Conservation (phyloP, 2,329 filamentous ascomycete genomes). For the Neonectria hederae region DNA sequence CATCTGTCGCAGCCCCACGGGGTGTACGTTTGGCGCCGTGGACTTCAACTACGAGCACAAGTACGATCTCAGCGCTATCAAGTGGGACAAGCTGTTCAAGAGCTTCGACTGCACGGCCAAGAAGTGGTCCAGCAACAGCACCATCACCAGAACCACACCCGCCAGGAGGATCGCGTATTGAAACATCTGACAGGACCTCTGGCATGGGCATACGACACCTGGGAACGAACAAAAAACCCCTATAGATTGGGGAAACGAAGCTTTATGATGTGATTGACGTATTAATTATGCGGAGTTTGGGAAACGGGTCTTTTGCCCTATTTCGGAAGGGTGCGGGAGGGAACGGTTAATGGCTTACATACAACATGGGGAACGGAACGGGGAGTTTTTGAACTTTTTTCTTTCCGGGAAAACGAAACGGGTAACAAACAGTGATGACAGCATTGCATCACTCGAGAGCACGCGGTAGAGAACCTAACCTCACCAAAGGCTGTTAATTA, state of each 20-base stretch:
- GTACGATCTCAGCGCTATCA: slow-evolving; percentile 56
- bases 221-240: neutral
- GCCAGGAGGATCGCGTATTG: neutral
- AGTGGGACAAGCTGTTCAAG: slow-evolving; percentile 54
- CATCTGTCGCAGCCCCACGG: slow-evolving; percentile 60
- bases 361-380: neutral
- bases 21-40: slow-evolving; percentile 62
- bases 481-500: neutral
- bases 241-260: neutral
- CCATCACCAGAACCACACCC: neutral
- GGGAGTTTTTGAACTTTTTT: neutral
- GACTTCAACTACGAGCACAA: slow-evolving; percentile 58
- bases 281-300: slow-evolving; percentile 10
- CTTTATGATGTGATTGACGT: slow-evolving; percentile 14
- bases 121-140: slow-evolving; percentile 13
- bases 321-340: slow-evolving; percentile 8
- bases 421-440: neutral
- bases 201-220: neutral
- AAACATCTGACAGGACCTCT: neutral
- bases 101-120: slow-evolving; percentile 48
- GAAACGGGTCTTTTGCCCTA: slow-evolving; percentile 19
- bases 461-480: neutral
- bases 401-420: neutral
- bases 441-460: neutral
- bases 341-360: neutral